Conservation (phyloP, 192 early-diverging fungal species). For the Linnemannia exigua region DNA sequence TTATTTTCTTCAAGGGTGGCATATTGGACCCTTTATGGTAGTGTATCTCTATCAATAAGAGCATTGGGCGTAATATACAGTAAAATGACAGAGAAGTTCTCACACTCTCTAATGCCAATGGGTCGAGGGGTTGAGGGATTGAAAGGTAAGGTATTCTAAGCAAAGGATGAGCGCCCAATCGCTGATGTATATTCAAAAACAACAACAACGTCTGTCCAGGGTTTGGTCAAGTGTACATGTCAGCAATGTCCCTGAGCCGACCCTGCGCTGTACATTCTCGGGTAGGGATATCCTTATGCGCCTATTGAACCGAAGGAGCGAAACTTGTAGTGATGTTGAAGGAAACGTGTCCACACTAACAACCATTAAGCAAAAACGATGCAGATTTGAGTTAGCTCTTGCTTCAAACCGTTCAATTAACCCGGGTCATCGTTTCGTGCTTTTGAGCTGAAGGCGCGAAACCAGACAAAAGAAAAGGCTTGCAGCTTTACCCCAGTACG, state of each 20-base stretch:
- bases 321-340: slow-evolving; percentile 51
- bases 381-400: not conserved
- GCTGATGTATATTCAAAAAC: not conserved
- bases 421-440: not conserved
- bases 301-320: slow-evolving; percentile 32
- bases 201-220: not conserved
- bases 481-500: slow-evolving; percentile 61
- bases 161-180: not conserved
- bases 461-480: not conserved
- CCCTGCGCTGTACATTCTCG: not conserved
- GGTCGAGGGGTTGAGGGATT: not conserved
- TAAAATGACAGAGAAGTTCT: not conserved
- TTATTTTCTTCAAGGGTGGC: not conserved
- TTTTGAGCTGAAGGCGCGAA: not conserved
- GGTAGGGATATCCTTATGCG: slow-evolving; percentile 4
- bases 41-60: not conserved
- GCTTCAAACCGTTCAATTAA: not conserved
- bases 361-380: not conserved
- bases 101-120: not conserved
- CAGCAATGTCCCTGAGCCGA: not conserved
- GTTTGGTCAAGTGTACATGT: not conserved
- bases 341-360: slow-evolving; percentile 44
- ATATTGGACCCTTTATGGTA: not conserved
- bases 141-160: not conserved
- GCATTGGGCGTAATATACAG: not conserved